A percentile compares a stretch with the other conserved stretches of the same genome.
These are phyloP conservation scores for Neofusicoccum laricinum DNA, from an alignment of 2,329 filamentous ascomycete species.

Conservation along the genomic window DNA sequence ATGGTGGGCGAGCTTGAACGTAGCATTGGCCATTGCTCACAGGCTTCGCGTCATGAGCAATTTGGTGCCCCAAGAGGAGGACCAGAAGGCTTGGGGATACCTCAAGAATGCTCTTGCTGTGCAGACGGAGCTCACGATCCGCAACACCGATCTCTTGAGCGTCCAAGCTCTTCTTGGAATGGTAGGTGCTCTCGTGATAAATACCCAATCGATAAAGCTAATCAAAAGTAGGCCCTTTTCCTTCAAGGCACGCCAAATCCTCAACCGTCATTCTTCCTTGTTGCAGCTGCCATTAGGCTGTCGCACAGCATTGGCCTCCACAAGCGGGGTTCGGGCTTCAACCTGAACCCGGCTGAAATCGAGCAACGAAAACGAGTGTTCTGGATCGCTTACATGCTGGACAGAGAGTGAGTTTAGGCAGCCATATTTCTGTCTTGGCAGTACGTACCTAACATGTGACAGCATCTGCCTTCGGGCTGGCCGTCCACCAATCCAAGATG, in stretches of 20 bases:
- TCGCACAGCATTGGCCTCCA: constrained; percentile 94
- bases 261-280: constrained; percentile 86
- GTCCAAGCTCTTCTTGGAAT: constrained; percentile 93
- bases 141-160: constrained; percentile 90
- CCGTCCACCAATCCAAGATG: constrained; percentile 68
- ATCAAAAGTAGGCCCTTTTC: constrained; percentile 63
- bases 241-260: constrained; percentile 95
- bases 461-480: constrained; percentile 70
- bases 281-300: constrained; percentile 84
- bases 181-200: constrained; percentile 42
- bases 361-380: constrained; percentile 82
- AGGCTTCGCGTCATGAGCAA: constrained; percentile 94
- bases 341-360: constrained; percentile 87
- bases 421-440: not conserved
- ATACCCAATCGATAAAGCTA: constrained; percentile 21
- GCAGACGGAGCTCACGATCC: constrained; percentile 88
- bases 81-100: constrained; percentile 91
- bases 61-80: constrained; percentile 83
- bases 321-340: constrained; percentile 88
- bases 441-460: constrained; percentile 21
- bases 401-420: constrained; percentile 60
- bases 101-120: constrained; percentile 96
- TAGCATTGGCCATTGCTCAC: constrained; percentile 89
- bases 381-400: constrained; percentile 73
- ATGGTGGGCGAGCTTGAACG: constrained; percentile 98